These are phyloP conservation scores for Rhodamnia rubescens DNA, from an alignment of 345 rosid genomes.

Conservation along the genomic window DNA sequence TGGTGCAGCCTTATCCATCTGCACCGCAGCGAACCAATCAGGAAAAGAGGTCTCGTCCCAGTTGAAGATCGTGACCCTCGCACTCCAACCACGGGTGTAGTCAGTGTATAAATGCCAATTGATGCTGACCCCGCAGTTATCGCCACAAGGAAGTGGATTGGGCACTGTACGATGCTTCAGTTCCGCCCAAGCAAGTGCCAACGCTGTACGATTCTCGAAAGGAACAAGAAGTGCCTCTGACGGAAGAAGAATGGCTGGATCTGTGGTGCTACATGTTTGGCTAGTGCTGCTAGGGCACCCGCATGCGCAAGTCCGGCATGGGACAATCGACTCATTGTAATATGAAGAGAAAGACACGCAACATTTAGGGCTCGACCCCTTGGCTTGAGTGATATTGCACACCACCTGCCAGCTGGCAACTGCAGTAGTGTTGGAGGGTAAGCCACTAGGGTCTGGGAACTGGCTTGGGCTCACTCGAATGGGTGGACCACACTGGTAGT, in stretches of 20 bases:
- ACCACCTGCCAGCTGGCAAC: constrained; percentile 95
- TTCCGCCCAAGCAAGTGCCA: constrained; percentile 57
- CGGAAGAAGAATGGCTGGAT: constrained; percentile 75
- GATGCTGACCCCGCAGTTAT: constrained; percentile 86
- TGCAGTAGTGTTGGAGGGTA: constrained; percentile 47
- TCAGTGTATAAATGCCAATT: constrained; percentile 86
- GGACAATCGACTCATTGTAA: constrained; percentile 79
- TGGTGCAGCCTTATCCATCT: constrained; percentile 48
- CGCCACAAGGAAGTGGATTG: constrained; percentile 74
- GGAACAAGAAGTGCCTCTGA: constrained; percentile 75
- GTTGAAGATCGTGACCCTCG: constrained; percentile 82
- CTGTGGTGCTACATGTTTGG: constrained; percentile 50
- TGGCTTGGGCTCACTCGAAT: constrained; percentile 70
- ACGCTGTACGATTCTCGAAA: constrained; percentile 62
- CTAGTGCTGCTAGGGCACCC: constrained; percentile 56
- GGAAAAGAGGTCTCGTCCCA: constrained; percentile 66
- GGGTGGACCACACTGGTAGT: constrained; percentile 78
- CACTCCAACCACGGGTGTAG: constrained; percentile 72
- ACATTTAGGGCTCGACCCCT: constrained; percentile 58
- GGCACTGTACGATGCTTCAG: constrained; percentile 52
- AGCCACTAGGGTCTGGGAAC: constrained; percentile 62
- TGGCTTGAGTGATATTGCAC: constrained; percentile 77
- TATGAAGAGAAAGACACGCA: constrained; percentile 93
- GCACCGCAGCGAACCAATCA: constrained; percentile 86
- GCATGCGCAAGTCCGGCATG: constrained; percentile 83